Base-by-base conservation (phyloP, 495 filamentous ascomycete genomes). In the Xylaria intraflava region DNA sequence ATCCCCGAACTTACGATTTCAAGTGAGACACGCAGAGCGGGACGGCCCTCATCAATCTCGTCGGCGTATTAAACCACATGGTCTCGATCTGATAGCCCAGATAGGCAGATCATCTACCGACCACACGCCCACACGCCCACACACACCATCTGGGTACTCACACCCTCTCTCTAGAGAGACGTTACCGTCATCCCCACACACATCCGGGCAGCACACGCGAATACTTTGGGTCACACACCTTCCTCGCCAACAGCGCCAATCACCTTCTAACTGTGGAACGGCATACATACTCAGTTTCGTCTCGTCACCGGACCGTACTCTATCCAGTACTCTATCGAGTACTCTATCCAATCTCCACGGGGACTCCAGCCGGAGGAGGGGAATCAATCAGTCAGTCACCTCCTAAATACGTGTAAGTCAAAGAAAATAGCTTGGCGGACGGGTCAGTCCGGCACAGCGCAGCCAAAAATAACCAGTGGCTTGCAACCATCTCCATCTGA, bases 11-110 rank as follows among this genome's bases (percentile, higher is more conserved):
- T 55, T 29, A 30, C 17, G 17, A 47, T 17, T 16, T 38, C 36
- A 10, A 40, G 36, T 49, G 43, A 49, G 52, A 49, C 52, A 55
- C 52, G n/a, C 52, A 55, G 44, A 49, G 43, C 52, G 52, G 52
- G 33, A 47, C 52, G 52, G 52, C 44, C 52, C 52, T 55, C 52
- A 55, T 23, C 35, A 55, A 41, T 38, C 36, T 43, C 12, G 19
- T 49, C 44, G 22, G 35, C 45, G 44, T 45, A 41, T 36, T 55
- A 24, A 55, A 55, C 52, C 44, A 35, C 39, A 3, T 46, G 27
- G 9, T 29, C 27, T 29, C 27, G 4, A 29, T 4, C 27, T 8
- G 14, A 7, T 16, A 38, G 35, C 9, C 35, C 8, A n/a, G 35
- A 38, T 11, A 38, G 35, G 35, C 17, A 4, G 35, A 38, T 38